Percentiles rank a stretch among this genome's conserved stretches.
phyloP scores from a whole-genome alignment of 768 basidiomycete genomes.

The Mycena maculata region DNA sequence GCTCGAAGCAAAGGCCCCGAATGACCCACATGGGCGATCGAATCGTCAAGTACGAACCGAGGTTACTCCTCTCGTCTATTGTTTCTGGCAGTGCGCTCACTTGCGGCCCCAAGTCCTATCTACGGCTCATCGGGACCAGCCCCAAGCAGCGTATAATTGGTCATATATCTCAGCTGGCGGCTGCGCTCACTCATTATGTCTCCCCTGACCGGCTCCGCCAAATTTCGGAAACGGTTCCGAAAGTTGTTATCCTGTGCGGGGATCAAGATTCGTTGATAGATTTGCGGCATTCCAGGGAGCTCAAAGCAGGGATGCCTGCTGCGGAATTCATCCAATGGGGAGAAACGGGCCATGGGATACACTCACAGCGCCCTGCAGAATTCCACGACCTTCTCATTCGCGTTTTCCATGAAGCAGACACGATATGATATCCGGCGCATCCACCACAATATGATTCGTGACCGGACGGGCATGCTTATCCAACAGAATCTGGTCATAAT shows the following conservation, averaged over 20 bases:
- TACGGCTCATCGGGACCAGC: conserved; percentile 61
- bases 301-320: conserved; percentile 71
- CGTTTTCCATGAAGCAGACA: conserved; percentile 62
- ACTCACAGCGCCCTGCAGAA: conserved; percentile 57
- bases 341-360: conserved; percentile 72
- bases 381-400: conserved; percentile 69
- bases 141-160: conserved; percentile 72
- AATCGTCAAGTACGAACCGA: conserved; percentile 70
- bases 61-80: conserved; percentile 47
- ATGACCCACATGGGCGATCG: conserved; percentile 67
- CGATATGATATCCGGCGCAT: conserved; percentile 22
- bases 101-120: conserved; percentile 51
- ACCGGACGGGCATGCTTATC: too few relatives aligned
- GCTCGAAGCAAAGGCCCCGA: conserved; percentile 63
- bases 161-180: conserved; percentile 76
- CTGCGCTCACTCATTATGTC: conserved; percentile 73
- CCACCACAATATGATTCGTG: neutral
- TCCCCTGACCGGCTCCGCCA: conserved; percentile 55
- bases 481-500: too few relatives aligned
- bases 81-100: too few relatives aligned
- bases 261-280: conserved; percentile 70
- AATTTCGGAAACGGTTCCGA: conserved; percentile 69
- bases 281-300: conserved; percentile 58
- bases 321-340: conserved; percentile 66
- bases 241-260: conserved; percentile 73